Conservation (phyloP, 345 rosid species). For the Diplotaxis tenuifolia region DNA sequence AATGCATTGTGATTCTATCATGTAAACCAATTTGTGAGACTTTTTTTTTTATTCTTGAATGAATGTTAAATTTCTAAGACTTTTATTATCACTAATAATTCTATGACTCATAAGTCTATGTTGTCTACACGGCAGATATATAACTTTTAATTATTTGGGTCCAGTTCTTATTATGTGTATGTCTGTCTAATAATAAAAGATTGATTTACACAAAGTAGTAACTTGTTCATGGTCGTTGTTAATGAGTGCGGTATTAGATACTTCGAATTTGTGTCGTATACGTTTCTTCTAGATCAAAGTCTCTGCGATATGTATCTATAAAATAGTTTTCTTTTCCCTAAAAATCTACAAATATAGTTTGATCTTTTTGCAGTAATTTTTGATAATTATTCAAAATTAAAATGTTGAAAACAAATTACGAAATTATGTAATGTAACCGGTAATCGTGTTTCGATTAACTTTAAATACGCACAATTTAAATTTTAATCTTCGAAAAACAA, state of each 20-base stretch:
- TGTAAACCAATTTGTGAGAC: constrained; percentile 4
- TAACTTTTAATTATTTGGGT: constrained; percentile 8
- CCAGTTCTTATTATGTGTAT: no score
- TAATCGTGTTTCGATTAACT: no score
- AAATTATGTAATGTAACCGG: no score
- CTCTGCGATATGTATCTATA: not conserved
- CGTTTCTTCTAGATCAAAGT: not conserved
- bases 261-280: not conserved
- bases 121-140: not conserved
- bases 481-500: no score
- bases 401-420: no score
- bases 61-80: not conserved
- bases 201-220: not conserved
- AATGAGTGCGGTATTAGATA: not conserved
- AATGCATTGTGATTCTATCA: not conserved
- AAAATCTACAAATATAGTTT: no score
- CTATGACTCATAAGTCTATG: not conserved
- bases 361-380: no score
- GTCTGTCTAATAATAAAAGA: not conserved
- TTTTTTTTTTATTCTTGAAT: not conserved
- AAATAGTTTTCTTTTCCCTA: no score
- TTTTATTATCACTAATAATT: not conserved
- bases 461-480: no score
- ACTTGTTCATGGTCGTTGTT: not conserved
- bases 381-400: no score